Evolutionary conservation across 495 filamentous ascomycete species (phyloP).

Genomic region (Amniculicola lignicola): DNA sequence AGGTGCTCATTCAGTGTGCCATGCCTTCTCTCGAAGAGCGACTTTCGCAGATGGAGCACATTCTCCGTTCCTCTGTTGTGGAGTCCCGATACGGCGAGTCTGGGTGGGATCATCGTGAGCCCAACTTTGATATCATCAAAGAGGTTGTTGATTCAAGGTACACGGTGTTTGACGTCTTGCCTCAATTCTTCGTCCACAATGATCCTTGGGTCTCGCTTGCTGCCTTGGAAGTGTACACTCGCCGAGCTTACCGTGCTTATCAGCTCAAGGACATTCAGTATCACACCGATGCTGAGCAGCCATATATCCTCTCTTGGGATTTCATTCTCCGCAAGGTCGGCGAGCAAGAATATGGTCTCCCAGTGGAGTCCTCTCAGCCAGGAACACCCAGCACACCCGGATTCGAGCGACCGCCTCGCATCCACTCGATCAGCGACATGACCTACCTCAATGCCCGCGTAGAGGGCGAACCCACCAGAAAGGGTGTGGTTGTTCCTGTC

Average conservation of each 20-base stretch:
- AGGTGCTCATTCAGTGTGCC: constrained; percentile 94
- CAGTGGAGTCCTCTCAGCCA: constrained; percentile 68
- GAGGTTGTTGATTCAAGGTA: constrained; percentile 98
- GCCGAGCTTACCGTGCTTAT: constrained; percentile 95
- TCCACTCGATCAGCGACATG: constrained; percentile 96
- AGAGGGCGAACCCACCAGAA: constrained; percentile 72
- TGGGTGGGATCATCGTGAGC: constrained; percentile 94
- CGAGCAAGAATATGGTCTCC: constrained; percentile 79
- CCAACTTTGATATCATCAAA: constrained; percentile 79
- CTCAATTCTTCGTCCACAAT: constrained; percentile 87
- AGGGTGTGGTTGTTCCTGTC: constrained; percentile 91
- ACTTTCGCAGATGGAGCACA: constrained; percentile 96
- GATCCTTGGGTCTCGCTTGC: constrained; percentile 95
- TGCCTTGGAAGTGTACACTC: constrained; percentile 91
- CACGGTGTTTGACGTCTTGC: constrained; percentile 94
- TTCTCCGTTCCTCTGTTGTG: constrained; percentile 92
- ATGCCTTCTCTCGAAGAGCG: constrained; percentile 94
- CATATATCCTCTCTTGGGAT: constrained; percentile 88
- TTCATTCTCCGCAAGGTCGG: constrained; percentile 90
- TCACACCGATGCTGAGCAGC: constrained; percentile 70
- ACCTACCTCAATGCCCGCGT: constrained; percentile 70
- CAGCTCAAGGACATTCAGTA: constrained; percentile 84
- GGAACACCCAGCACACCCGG: constrained; percentile 82
- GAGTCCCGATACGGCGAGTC: constrained; percentile 96
- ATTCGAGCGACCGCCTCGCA: constrained; percentile 49